Percentiles rank a stretch among this genome's conserved stretches.
Conservation (phyloP, 78 protist genomes). For the Bodo saltans region DNA sequence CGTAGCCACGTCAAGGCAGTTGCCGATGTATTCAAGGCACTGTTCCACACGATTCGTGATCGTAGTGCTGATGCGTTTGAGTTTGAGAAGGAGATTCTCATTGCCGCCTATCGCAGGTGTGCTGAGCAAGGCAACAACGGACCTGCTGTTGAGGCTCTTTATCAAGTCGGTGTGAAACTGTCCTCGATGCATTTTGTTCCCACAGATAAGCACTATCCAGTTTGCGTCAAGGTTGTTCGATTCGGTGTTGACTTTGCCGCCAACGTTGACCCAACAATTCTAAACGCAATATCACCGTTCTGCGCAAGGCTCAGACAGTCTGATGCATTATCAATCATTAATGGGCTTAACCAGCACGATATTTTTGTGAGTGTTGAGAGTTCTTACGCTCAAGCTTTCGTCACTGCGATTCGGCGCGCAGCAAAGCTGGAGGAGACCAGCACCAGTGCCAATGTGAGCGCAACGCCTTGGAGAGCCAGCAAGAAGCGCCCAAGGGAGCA, state of each 20-base stretch:
- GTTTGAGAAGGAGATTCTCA: background rate
- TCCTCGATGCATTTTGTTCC: background rate
- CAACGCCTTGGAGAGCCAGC: no score
- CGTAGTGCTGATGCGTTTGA: background rate
- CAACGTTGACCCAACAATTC: background rate
- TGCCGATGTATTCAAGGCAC: background rate
- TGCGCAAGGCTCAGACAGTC: background rate
- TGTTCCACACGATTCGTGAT: background rate
- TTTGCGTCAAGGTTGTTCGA: background rate
- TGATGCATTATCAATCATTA: background rate
- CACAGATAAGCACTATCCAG: background rate
- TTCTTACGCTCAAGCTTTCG: background rate
- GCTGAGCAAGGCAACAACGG: background rate
- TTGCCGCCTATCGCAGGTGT: background rate
- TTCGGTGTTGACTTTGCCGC: background rate
- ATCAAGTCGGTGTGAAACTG: background rate
- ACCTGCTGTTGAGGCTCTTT: background rate
- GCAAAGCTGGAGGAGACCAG: background rate
- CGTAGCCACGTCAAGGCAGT: background rate
- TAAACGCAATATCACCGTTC: background rate
- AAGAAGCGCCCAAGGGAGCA: no score
- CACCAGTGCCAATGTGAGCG: no score
- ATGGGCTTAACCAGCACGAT: background rate
- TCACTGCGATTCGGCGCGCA: background rate
- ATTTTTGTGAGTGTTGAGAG: background rate